Base-by-base conservation (phyloP, 1,139 yeast species). In the Chernovozyma sophiae-reginae region DNA sequence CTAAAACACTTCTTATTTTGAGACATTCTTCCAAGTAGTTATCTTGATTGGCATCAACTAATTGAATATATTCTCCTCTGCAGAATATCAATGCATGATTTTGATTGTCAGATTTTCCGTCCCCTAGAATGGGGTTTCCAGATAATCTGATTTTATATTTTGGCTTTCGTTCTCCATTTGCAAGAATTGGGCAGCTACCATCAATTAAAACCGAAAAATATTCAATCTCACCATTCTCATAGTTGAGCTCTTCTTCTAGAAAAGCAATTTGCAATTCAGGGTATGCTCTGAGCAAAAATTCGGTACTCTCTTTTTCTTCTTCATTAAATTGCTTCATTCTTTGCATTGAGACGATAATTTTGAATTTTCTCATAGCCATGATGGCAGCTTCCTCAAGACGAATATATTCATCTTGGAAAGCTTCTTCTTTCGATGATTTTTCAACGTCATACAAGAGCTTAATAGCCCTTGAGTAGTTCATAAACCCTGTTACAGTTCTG, bases 81-180 rank as follows among this genome's bases (percentile, higher is more conserved):
- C 69, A 58, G 43, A 73, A 74, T 1, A 74, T 63, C 27, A 75
- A 44, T 1, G 78, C 60, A 48, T 72, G 75, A 43, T 75, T 75
- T 42, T 75, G 81, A 41, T 75, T 75, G 48, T 75, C 81, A 0
- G 79, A 66, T 42, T 75, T 75, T 4, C 80, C 81, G 48, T 74
- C 81, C 3, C 81, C 80, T 30, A 75, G 55, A 28, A 75, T 71
- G 7, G 80, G 80, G 42, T 73, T 65, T 6, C 80, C 81, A 0
- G 79, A 72, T 16, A 75, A 54, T 43, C 55, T 56, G n/a, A 75
- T 66, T 32, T 60, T 52, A 44, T 69, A 74, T 40, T 71, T 73
- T 4, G 72, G 72, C 25, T 52, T 44, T 13, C 73, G 52, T 15
- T 59, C 55, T 1, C 69, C 71, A 39, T 55, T 49, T 30, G 54